Conservation (phyloP, 2,329 filamentous ascomycete species). For the Xylariaceae sp. region DNA sequence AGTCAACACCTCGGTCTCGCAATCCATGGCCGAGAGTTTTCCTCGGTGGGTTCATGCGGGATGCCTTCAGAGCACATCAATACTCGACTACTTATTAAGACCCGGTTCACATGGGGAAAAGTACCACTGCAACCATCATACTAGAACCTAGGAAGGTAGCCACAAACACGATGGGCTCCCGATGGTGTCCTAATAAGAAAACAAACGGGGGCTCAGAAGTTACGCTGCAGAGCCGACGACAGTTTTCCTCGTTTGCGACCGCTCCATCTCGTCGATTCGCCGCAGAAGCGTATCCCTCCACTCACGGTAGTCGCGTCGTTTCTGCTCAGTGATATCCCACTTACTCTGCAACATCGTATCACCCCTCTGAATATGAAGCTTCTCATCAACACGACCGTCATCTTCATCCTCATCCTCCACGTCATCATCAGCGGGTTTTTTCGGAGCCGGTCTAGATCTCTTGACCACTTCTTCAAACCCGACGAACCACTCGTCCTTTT, state of each 20-base stretch:
- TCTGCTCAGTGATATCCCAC: constrained; percentile 61
- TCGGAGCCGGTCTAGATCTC: constrained; percentile 21
- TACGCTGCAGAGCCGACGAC: constrained; percentile 19
- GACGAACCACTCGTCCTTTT: constrained; percentile 57
- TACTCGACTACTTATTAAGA: neutral
- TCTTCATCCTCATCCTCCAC: constrained; percentile 30
- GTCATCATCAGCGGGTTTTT: constrained; percentile 30
- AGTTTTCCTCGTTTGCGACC: constrained; percentile 14
- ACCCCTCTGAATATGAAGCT: constrained; percentile 42
- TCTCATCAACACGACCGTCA: constrained; percentile 34
- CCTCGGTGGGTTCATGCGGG: too few species aligned
- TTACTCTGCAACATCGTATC: constrained; percentile 72
- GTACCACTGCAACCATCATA: neutral
- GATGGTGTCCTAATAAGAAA: neutral
- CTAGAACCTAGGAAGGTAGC: neutral
- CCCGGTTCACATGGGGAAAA: neutral
- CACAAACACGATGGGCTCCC: neutral
- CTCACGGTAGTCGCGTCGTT: constrained; percentile 51
- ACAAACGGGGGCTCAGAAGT: neutral
- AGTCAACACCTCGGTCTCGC: too few species aligned
- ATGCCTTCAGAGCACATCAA: too few species aligned
- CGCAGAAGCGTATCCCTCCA: constrained; percentile 61
- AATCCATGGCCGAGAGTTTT: too few species aligned
- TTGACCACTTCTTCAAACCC: constrained; percentile 52
- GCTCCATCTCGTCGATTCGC: constrained; percentile 47